Percentiles rank a stretch among this genome's conserved stretches.
Evolutionary conservation across 2,329 filamentous ascomycete species (phyloP).

Genomic region (Sodiomyces alkalinus): DNA sequence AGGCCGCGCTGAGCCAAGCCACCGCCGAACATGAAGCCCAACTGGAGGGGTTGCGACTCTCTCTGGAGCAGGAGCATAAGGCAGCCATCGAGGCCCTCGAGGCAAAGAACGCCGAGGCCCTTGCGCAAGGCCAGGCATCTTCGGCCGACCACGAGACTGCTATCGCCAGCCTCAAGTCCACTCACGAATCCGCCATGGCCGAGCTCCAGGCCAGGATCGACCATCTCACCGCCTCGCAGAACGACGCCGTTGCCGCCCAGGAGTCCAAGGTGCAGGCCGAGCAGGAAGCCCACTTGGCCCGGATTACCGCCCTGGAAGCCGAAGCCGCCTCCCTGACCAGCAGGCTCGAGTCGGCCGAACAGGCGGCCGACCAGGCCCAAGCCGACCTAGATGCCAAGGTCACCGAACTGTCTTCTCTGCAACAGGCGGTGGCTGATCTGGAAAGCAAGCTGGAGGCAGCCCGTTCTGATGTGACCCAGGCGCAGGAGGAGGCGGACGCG

Average conservation of each 20-base stretch:
- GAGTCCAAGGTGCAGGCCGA: constrained; percentile 28
- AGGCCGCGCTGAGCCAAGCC: constrained; percentile 21
- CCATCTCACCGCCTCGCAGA: constrained; percentile 31
- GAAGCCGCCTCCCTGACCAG: constrained; percentile 35
- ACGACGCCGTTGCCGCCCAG: constrained; percentile 27
- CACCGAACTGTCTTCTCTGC: constrained; percentile 21
- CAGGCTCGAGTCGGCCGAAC: constrained; percentile 30
- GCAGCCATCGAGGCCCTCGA: constrained; percentile 33
- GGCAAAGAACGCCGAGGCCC: constrained; percentile 34
- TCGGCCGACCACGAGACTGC: constrained; percentile 31
- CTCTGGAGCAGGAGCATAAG: constrained; percentile 34
- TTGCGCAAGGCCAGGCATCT: constrained; percentile 29
- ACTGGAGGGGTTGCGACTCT: constrained; percentile 33
- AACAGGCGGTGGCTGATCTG: constrained; percentile 23
- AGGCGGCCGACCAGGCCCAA: constrained; percentile 26
- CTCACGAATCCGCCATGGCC: constrained; percentile 30
- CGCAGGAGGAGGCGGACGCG: constrained; percentile 29
- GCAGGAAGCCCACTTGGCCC: constrained; percentile 25
- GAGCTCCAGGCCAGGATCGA: constrained; percentile 41
- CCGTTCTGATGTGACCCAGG: constrained; percentile 24
- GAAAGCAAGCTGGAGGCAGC: constrained; percentile 31
- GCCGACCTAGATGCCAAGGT: constrained; percentile 27
- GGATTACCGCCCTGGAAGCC: constrained; percentile 33
- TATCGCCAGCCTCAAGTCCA: constrained; percentile 32
- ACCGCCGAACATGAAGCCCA: constrained; percentile 31